Conservation (phyloP, 78 protist genomes). For the Polysphondylium violaceum region DNA sequence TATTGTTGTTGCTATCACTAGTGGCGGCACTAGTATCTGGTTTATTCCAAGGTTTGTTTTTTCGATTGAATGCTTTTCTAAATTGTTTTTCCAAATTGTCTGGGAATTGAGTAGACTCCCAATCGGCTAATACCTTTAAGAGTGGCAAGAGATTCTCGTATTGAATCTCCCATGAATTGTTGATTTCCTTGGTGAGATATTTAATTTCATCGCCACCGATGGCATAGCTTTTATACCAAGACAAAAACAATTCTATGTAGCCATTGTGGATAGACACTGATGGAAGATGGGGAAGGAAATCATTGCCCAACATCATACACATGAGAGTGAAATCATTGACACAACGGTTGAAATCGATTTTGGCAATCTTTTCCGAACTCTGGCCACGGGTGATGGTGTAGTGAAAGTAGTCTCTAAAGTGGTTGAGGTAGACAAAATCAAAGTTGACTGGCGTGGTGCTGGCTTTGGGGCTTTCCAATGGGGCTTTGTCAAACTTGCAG, state of each 20-base stretch:
- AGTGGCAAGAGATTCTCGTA: conserved; percentile 12
- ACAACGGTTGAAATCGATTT: conserved; percentile 87
- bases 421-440: conserved; percentile 56
- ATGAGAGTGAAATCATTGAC: conserved; percentile 97
- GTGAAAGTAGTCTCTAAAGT: conserved; percentile 77
- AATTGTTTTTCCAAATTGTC: conserved; percentile 45
- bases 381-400: neutral
- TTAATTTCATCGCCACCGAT: neutral
- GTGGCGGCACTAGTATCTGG: neutral
- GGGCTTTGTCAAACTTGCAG: conserved; percentile 29
- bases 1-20: neutral
- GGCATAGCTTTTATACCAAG: conserved; percentile 68
- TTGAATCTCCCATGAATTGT: neutral
- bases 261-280: conserved; percentile 92
- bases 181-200: neutral
- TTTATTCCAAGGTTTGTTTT: neutral
- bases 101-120: conserved; percentile 44
- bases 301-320: conserved; percentile 98
- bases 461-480: neutral
- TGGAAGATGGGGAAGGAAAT: conserved; percentile 98
- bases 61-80: neutral
- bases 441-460: neutral
- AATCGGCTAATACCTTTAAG: neutral
- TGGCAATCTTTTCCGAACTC: neutral
- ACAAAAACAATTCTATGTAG: conserved; percentile 88